Conservation (phyloP, 179 eudicot species). For the Beta macrorhiza region DNA sequence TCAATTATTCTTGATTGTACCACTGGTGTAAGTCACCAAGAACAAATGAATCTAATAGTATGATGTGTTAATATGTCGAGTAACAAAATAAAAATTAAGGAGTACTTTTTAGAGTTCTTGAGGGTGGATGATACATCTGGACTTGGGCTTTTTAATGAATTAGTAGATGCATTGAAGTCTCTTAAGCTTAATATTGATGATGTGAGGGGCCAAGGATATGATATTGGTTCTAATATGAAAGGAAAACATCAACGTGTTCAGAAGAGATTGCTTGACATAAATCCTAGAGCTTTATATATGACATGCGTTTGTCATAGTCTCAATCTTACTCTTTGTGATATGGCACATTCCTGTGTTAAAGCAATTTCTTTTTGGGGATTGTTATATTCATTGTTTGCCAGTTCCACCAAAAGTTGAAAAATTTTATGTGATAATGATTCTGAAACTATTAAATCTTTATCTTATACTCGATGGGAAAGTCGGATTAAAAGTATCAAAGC, state of each 20-base stretch:
- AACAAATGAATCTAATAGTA: no score
- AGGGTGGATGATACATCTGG: constrained; percentile 12
- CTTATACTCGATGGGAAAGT: no score
- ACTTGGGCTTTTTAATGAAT: background rate
- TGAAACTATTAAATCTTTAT: no score
- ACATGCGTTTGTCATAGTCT: background rate
- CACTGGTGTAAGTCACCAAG: no score
- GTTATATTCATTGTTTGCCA: no score
- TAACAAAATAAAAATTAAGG: no score
- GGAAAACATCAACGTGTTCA: no score
- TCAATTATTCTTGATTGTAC: no score
- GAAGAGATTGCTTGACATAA: background rate
- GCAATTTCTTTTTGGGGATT: no score
- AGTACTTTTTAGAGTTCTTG: background rate
- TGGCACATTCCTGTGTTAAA: background rate
- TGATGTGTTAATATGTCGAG: no score
- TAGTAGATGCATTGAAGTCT: background rate
- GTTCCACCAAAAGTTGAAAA: background rate
- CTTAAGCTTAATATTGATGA: background rate
- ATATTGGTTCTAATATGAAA: no score
- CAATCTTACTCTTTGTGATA: background rate
- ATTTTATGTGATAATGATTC: no score
- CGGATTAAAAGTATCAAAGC: background rate
- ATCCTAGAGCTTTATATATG: background rate
- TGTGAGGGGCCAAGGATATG: background rate